Evolutionary conservation across 2,329 filamentous ascomycete genomes (phyloP).

Genomic region (Claviceps purpurea): DNA sequence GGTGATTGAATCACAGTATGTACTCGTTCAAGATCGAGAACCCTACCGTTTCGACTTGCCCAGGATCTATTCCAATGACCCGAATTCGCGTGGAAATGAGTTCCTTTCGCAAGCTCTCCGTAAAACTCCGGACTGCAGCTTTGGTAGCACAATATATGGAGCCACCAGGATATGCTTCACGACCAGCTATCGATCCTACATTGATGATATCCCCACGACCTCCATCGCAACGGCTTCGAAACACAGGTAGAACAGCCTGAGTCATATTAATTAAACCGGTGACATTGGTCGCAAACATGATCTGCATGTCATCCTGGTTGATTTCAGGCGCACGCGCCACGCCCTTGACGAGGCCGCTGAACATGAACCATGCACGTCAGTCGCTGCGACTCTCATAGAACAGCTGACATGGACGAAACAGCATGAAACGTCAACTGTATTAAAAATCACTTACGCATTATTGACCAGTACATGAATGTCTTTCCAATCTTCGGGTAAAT

Average conservation of each 20-base stretch:
- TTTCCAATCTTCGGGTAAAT: conserved; percentile 67
- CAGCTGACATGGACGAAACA: background rate
- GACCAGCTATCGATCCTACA: conserved; percentile 75
- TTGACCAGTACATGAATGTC: conserved; percentile 86
- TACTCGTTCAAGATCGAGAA: background rate
- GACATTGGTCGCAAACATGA: conserved; percentile 90
- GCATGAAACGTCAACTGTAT: background rate
- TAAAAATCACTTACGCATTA: conserved; percentile 61
- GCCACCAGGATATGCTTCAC: conserved; percentile 73
- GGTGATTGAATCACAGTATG: background rate
- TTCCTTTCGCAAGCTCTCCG: conserved; percentile 70
- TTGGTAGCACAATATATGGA: conserved; percentile 92
- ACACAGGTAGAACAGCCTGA: conserved; percentile 73
- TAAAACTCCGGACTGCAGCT: conserved; percentile 75
- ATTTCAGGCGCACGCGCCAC: conserved; percentile 79
- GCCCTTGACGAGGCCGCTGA: conserved; percentile 75
- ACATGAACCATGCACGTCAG: background rate
- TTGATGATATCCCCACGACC: conserved; percentile 92
- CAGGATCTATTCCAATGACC: conserved; percentile 80
- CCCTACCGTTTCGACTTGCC: conserved; percentile 73
- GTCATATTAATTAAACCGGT: conserved; percentile 94
- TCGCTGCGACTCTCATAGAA: background rate
- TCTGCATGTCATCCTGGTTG: conserved; percentile 62
- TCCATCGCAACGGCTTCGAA: conserved; percentile 60
- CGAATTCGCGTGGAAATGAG: conserved; percentile 68